Evolutionary conservation across 179 eudicot genomes (phyloP), one percentile per base, ranked within the genome.

Genomic region (Monotropa hypopitys): DNA sequence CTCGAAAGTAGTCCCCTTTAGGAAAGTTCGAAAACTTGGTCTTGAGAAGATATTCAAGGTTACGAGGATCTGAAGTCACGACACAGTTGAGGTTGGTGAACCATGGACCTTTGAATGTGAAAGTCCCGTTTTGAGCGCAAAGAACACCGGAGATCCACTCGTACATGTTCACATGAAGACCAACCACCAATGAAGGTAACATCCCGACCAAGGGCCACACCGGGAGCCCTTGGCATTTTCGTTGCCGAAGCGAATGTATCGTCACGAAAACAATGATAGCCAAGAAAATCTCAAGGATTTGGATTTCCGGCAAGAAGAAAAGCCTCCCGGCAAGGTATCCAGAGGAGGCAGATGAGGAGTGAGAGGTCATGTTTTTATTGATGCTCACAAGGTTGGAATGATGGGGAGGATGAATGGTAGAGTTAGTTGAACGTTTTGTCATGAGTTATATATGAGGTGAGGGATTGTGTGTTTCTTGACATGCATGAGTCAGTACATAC

Each of bases 171-270:
- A 56, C 70, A 8, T 74, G 83, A 18, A 94, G 76, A 16, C 91
- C 98, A 1, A 79, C 13, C 40, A 91, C 30, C 76, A 94, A 81
- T 0, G 98, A 94, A 1, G 98, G 98, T 49, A 94, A 74, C 98
- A 94, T 94, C 13, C 98, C 98, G 7, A 94, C 77, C 0, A 94
- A 45, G 1, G 98, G 98, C 97, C 97, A 94, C 54, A 78, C 88
- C 0, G 97, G 91, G 26, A 94, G 85, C 53, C 98, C 98, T 10
- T 87, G 88, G 9, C 53, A 65, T 61, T 83, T 87, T 54, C 65
- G 82, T 62, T 89, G 94, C 49, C 97, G 80, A 7, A 94, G 74
- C 0, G 94, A 82, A 77, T 87, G 87, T 53, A 94, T 89, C 7
- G 79, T 73, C 0, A 94, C 56, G 67, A 91, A 94, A 50, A 91